phyloP scores from a whole-genome alignment of 768 basidiomycete species.

The Lentinus tigrinus region DNA sequence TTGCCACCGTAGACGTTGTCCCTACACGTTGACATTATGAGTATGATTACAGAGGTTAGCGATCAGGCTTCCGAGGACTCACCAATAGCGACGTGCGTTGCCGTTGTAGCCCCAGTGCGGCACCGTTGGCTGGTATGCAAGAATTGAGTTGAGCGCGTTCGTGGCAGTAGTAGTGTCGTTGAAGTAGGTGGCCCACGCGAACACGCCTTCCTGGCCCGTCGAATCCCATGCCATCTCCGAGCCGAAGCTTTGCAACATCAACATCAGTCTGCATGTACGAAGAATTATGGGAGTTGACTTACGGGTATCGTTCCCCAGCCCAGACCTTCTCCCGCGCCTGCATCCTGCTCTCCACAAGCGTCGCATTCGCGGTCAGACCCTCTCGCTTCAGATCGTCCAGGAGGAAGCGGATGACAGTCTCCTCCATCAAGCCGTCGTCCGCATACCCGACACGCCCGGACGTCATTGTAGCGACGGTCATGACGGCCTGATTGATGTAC shows the following conservation, averaged over 20 bases:
- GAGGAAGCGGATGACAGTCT: conserved; percentile 48
- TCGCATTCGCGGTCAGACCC: conserved; percentile 47
- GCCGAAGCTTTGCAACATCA: conserved; percentile 46
- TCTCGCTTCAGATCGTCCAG: conserved; percentile 53
- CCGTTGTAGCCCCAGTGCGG: conserved; percentile 66
- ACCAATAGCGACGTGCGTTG: conserved; percentile 59
- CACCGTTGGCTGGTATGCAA: conserved; percentile 55
- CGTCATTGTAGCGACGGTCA: conserved; percentile 47
- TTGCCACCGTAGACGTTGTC: conserved; percentile 59
- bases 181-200: conserved; percentile 53
- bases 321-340: conserved; percentile 41
- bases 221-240: conserved; percentile 59
- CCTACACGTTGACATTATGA: conserved; percentile 31
- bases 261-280: too few species aligned
- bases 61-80: conserved; percentile 11
- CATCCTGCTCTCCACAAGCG: conserved; percentile 48
- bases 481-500: conserved; percentile 55
- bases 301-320: conserved; percentile 53
- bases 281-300: too few species aligned
- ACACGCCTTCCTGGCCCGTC: conserved; percentile 59
- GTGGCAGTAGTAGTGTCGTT: conserved; percentile 48
- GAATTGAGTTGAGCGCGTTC: conserved; percentile 53
- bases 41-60: not conserved
- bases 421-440: conserved; percentile 53
- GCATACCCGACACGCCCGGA: conserved; percentile 44